Base-by-base conservation (phyloP, 2,329 filamentous ascomycete genomes). In the Xylariales sp. region DNA sequence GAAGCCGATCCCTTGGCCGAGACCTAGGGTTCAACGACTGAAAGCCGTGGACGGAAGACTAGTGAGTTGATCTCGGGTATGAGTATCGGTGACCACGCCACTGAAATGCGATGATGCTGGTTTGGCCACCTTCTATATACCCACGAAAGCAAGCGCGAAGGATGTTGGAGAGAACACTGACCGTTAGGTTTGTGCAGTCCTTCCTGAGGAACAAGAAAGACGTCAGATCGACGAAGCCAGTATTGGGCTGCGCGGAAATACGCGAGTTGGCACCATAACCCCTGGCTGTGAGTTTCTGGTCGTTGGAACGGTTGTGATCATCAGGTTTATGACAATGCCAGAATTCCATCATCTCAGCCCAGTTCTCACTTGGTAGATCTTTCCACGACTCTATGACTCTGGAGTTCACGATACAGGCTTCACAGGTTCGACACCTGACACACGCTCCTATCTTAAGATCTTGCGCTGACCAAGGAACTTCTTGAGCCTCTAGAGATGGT, bases 311-410 rank as follows among this genome's bases (percentile, higher is more conserved):
- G 14, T 61, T 61, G 46, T 80, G 70, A 42, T 80, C 70, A 46
- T 82, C 74, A 28, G 94, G 93, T 63, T 97, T 97, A 63, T 98
- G 93, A 57, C 93, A 98, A 63, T 98, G 94, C 93, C 93, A 98
- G 53, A 98, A 95, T 62, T 98, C 94, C 93, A 98, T 98, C 90
- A 98, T 95, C 66, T 98, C 93, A 0, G 93, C 94, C 93, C 93
- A 98, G 56, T 95, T 91, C 54, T 95, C 89, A 57, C 89, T 95
- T 0, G 93, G 93, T 14, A 98, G 69, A 57, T 98, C 89, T 64
- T 91, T 95, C 91, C 93, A 98, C 27, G 66, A 62, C 28, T 62
- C 65, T 6, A 79, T 67, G 3, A 38, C 51, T 6, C 59, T 64
- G 3, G 53, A 41, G 1, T 53, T 29, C 10, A 79, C 62, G 14